Conservation (phyloP, 164 flowering plant genomes). For the Hamamelis virginiana region DNA sequence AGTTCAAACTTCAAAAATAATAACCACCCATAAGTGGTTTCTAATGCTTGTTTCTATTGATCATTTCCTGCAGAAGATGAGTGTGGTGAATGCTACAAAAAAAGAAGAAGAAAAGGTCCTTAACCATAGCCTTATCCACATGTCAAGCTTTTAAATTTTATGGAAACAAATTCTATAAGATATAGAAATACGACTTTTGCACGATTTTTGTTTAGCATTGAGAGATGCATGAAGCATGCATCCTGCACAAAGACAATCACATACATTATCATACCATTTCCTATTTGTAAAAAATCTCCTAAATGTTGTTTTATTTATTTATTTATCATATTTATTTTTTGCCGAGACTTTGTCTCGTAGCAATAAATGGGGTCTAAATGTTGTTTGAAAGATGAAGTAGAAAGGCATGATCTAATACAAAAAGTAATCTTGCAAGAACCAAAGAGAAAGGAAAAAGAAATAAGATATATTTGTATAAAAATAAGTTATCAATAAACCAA, state of each 20-base stretch:
- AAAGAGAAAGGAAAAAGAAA: not conserved
- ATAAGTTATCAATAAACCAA: not conserved
- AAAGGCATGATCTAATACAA: no score
- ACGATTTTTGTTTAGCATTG: not conserved
- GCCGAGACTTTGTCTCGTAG: not conserved
- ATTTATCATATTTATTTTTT: not conserved
- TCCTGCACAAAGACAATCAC: no score
- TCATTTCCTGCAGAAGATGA: not conserved
- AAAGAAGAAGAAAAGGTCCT: not conserved
- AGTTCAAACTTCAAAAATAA: not conserved
- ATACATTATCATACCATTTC: not conserved
- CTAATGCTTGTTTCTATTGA: not conserved
- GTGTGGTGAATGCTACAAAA: not conserved
- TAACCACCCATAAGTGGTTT: not conserved
- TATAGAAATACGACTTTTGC: not conserved
- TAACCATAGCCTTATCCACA: not conserved
- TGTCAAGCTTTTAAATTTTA: not conserved
- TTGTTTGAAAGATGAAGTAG: not conserved
- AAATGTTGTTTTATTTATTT: not conserved
- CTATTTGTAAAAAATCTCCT: not conserved
- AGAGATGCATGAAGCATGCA: not conserved
- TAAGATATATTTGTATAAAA: not conserved
- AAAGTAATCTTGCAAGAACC: no score
- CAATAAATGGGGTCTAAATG: not conserved
- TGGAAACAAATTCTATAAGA: no score